Evolutionary conservation across 2,329 filamentous ascomycete genomes (phyloP), one percentile per base, ranked within the genome.

Genomic region (Thelonectria olida): DNA sequence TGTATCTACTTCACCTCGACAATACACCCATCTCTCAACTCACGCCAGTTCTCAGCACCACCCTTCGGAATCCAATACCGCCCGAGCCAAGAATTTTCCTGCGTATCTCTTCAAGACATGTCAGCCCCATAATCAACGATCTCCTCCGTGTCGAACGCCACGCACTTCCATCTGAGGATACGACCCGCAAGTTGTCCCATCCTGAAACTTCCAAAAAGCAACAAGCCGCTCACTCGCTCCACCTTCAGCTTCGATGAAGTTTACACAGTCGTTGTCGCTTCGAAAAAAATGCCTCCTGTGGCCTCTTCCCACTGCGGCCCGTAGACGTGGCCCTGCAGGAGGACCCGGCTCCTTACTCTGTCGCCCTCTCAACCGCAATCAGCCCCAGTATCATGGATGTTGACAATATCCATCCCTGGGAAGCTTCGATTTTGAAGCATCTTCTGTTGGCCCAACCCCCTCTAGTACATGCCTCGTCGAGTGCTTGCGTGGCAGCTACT

Each of bases 151-250:
- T 28, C 13, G 36, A 47, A 50, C 45, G 13, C 23, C 39, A 36
- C 47, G 38, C 20, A n/a, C 5, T 45, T 22, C 22, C 25, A 39
- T 51, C 12, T 10, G 15, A 34, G 12, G 7, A 34, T 34, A 13
- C 13, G n/a, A 34, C 47, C 31, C 28, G 38, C 54, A 20, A 27
- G 36, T 4, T 36, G 28, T 31, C 42, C 13, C 27, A 52, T 39
- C 38, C 28, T 39, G 31, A 58, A 51, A 47, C 55, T 39, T 20
- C 38, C 20, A 45, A 58, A 45, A 47, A 47, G 47, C 39, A 52
- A 58, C 17, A 47, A 23, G n/a, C 7, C 22, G 10, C 49, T 52
- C 39, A 12, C 31, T 15, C 31, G 2, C 31, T 15, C 22, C 39
- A 22, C 31, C 22, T 41, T 22, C 15, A 15, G 28, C 13, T 31